phyloP scores from a whole-genome alignment of 2,329 filamentous ascomycete genomes.

The Gremmenia infestans region DNA sequence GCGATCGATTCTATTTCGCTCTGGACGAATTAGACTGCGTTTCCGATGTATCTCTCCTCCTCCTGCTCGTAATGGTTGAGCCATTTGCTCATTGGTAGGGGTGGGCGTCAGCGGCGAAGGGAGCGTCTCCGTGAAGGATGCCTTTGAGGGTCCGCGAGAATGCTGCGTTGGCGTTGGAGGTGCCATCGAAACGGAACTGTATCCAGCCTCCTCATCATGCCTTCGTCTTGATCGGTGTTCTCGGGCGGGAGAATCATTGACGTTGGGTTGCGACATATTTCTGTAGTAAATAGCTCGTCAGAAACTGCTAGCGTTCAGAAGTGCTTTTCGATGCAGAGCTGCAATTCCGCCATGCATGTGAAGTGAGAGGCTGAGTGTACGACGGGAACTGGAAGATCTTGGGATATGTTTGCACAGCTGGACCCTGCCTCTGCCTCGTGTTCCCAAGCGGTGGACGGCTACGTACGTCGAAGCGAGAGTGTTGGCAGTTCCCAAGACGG shows the following conservation, averaged over 20 bases:
- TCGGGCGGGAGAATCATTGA: slow-evolving; percentile 52
- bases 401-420: neutral
- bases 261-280: slow-evolving; percentile 46
- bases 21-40: slow-evolving; percentile 82
- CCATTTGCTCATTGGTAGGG: slow-evolving; percentile 45
- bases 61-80: slow-evolving; percentile 20
- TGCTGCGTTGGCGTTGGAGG: slow-evolving; percentile 29
- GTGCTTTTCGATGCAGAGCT: slow-evolving; percentile 10
- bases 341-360: slow-evolving; percentile 4
- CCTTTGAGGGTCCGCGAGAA: slow-evolving; percentile 52
- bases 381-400: neutral
- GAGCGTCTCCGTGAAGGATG: slow-evolving; percentile 55
- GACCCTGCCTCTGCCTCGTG: slow-evolving; percentile 1
- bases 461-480: slow-evolving; percentile 1
- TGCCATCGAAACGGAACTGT: slow-evolving; percentile 14
- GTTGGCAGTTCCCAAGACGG: neutral
- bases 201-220: slow-evolving; percentile 65
- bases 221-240: slow-evolving; percentile 49
- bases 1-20: slow-evolving; percentile 77
- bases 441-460: slow-evolving; percentile 1
- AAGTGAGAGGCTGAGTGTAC: neutral
- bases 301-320: slow-evolving; percentile 3
- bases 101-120: slow-evolving; percentile 41
- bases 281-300: slow-evolving; percentile 17
- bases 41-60: slow-evolving; percentile 56